phyloP scores from a whole-genome alignment of 2,329 filamentous ascomycete genomes.

The Trichoderma pleuroti region DNA sequence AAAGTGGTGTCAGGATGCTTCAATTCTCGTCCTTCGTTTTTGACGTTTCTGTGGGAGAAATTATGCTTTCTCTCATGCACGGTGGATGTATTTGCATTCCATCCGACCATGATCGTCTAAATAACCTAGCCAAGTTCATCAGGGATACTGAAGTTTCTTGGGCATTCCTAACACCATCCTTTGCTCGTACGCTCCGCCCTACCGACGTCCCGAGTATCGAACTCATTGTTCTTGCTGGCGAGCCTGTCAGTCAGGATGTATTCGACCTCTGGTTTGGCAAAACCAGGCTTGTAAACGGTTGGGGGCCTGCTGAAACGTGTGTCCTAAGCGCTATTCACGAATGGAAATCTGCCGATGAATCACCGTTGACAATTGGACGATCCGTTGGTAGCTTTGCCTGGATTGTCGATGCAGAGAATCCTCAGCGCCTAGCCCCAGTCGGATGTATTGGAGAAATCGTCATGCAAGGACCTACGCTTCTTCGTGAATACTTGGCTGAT shows the following conservation, averaged over 20 bases:
- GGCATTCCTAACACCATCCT: conserved; percentile 19
- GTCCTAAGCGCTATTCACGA: conserved; percentile 14
- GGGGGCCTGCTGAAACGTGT: conserved; percentile 19
- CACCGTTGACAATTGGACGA: conserved; percentile 12
- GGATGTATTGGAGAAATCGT: conserved; percentile 18
- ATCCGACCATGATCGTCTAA: conserved; percentile 15
- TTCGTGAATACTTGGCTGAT: conserved; percentile 17
- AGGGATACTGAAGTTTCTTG: conserved; percentile 7
- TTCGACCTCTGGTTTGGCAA: conserved; percentile 17
- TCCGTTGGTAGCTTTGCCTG: conserved; percentile 12
- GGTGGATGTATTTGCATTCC: conserved; percentile 20
- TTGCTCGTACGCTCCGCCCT: conserved; percentile 22
- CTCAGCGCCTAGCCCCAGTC: conserved; percentile 2
- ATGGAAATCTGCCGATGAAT: conserved; percentile 15
- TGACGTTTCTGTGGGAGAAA: conserved; percentile 18
- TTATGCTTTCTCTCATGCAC: conserved; percentile 9
- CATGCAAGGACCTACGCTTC: conserved; percentile 15
- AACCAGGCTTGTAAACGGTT: conserved; percentile 14
- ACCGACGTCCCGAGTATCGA: conserved; percentile 12
- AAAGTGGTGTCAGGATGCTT: conserved; percentile 6
- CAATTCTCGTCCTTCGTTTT: conserved; percentile 21
- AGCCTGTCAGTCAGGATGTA: conserved; percentile 13
- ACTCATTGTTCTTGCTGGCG: conserved; percentile 16
- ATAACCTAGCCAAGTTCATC: conserved; percentile 2
- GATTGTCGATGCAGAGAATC: conserved; percentile 11